phyloP scores from a whole-genome alignment of 2,329 filamentous ascomycete genomes.

The Byssothecium circinans region DNA sequence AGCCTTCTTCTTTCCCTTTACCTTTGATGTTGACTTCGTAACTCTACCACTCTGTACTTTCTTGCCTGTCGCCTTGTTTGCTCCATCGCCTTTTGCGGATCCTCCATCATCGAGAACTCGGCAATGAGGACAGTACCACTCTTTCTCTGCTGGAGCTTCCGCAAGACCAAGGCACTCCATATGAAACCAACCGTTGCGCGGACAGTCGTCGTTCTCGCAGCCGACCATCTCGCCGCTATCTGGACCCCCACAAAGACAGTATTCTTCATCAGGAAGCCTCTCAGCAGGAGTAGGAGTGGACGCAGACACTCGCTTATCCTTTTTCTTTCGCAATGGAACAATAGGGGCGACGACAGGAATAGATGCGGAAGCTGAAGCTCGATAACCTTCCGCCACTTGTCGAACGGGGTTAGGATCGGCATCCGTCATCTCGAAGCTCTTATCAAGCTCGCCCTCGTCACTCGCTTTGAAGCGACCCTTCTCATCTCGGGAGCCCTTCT shows the following conservation, averaged over 20 bases:
- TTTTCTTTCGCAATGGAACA: too few relatives aligned
- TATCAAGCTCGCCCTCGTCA: too few relatives aligned
- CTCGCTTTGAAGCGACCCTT: too few relatives aligned
- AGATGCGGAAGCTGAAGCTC: too few relatives aligned
- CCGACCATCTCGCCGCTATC: neutral
- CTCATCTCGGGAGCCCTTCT: too few relatives aligned
- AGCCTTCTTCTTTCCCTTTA: neutral
- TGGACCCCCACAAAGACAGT: neutral
- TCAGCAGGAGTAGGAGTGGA: neutral
- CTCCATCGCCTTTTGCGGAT: neutral
- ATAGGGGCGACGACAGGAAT: too few relatives aligned
- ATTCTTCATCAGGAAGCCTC: neutral
- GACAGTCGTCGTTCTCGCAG: neutral
- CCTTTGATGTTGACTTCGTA: neutral
- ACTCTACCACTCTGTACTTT: neutral
- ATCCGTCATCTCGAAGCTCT: too few relatives aligned
- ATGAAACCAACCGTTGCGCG: neutral
- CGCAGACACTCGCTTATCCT: too few relatives aligned
- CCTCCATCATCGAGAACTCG: neutral
- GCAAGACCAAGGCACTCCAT: neutral
- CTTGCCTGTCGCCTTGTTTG: neutral
- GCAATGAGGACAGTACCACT: neutral
- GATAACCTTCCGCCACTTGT: too few relatives aligned
- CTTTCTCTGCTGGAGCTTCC: neutral
- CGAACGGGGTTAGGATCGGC: too few relatives aligned